Conservation (phyloP, 768 basidiomycete genomes). For the Pleurotus djamor region DNA sequence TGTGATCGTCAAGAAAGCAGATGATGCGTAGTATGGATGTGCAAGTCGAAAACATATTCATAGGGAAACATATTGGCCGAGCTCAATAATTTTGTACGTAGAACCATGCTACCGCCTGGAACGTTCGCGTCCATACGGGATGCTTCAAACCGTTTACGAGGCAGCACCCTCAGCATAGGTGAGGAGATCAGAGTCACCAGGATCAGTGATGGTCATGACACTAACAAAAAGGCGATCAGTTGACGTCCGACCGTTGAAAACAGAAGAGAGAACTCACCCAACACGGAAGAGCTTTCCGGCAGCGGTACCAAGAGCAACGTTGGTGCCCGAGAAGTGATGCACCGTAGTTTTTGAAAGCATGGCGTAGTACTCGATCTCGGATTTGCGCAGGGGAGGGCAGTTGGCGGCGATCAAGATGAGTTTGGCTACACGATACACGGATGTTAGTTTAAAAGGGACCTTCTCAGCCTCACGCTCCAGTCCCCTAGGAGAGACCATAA, state of each 20-base stretch:
- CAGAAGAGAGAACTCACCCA: conserved; percentile 48
- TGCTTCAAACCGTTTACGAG: conserved; percentile 38
- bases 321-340: conserved; percentile 97
- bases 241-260: not conserved
- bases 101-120: not conserved
- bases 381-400: conserved; percentile 98
- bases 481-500: conserved; percentile 61
- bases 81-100: not conserved
- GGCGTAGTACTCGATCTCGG: conserved; percentile 99
- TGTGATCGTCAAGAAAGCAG: not conserved
- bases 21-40: no score
- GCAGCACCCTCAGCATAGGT: conserved; percentile 76
- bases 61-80: no score
- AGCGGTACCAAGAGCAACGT: conserved; percentile 97
- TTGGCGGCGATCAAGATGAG: conserved; percentile 98
- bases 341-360: conserved; percentile 99
- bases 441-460: conserved; percentile 82
- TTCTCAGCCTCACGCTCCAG: conserved; percentile 99
- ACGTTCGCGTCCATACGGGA: not conserved
- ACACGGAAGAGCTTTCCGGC: conserved; percentile 99
- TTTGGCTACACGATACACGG: conserved; percentile 64
- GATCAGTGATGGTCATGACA: conserved; percentile 96
- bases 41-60: no score
- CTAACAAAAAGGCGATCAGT: conserved; percentile 33
- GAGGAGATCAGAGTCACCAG: conserved; percentile 95